Conservation (phyloP, 495 filamentous ascomycete genomes). For the Thermochaetoides thermophila region DNA sequence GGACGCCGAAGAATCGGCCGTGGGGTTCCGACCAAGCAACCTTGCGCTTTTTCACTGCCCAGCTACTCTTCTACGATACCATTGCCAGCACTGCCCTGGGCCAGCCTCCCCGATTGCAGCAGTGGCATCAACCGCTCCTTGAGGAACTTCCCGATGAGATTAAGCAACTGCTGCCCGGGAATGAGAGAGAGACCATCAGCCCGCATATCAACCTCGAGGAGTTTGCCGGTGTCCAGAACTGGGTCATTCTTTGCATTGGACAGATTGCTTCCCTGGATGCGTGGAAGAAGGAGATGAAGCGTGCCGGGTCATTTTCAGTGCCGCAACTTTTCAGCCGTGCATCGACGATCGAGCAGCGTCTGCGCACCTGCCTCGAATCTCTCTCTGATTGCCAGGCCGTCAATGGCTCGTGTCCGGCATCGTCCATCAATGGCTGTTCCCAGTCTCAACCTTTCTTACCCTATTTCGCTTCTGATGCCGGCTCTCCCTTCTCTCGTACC, state of each 20-base stretch:
- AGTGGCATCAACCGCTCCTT: slow-evolving; percentile 26
- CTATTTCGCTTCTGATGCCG: slow-evolving; percentile 1
- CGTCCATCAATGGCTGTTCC: neutral
- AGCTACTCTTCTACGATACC: slow-evolving; percentile 35
- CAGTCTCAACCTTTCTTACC: slow-evolving; percentile 5
- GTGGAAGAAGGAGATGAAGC: slow-evolving; percentile 34
- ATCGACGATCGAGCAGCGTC: slow-evolving; percentile 20
- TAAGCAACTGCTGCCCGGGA: slow-evolving; percentile 6
- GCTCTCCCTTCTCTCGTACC: neutral
- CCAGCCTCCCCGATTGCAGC: slow-evolving; percentile 25
- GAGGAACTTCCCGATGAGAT: slow-evolving; percentile 4
- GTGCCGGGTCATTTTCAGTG: slow-evolving; percentile 27
- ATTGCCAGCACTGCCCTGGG: slow-evolving; percentile 31
- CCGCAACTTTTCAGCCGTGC: slow-evolving; percentile 31
- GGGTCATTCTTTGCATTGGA: slow-evolving; percentile 28
- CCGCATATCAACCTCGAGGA: slow-evolving; percentile 26
- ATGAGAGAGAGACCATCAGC: slow-evolving; percentile 8
- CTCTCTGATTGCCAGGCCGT: slow-evolving; percentile 1
- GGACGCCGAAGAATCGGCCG: slow-evolving; percentile 12
- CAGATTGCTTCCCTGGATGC: slow-evolving; percentile 34
- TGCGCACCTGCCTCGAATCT: slow-evolving; percentile 16
- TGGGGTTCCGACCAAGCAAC: slow-evolving; percentile 36
- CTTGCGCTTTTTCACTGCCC: slow-evolving; percentile 36
- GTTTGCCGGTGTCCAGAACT: slow-evolving; percentile 32
- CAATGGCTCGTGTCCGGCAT: slow-evolving; percentile 1